phyloP scores from a whole-genome alignment of 2,329 filamentous ascomycete genomes.

The Aspergillus aculeatus region DNA sequence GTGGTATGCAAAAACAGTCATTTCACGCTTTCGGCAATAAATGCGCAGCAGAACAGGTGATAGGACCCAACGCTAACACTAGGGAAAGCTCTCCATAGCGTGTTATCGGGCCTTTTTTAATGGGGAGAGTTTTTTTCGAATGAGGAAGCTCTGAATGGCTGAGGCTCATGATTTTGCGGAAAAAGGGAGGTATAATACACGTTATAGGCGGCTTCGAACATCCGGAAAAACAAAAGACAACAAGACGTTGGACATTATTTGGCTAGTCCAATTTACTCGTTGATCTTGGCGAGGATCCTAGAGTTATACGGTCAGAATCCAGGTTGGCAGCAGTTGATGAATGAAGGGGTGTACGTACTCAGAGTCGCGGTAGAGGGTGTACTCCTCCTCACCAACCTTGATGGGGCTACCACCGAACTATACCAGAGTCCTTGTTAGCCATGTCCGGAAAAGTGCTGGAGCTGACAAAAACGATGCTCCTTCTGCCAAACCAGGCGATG shows the following conservation, averaged over 20 bases:
- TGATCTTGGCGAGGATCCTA: constrained; percentile 98
- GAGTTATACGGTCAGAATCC: constrained; percentile 16
- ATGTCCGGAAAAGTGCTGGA: background rate
- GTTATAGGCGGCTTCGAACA: constrained; percentile 18
- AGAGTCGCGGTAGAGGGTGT: constrained; percentile 91
- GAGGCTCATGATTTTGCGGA: constrained; percentile 31
- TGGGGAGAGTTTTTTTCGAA: constrained; percentile 17
- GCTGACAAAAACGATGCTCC: too few relatives aligned
- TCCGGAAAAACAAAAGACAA: constrained; percentile 20
- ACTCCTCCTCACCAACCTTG: constrained; percentile 98
- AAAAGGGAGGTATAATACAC: constrained; percentile 33
- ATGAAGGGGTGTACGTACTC: constrained; percentile 66
- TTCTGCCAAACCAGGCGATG: background rate
- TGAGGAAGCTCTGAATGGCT: constrained; percentile 18
- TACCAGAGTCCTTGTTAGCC: constrained; percentile 23
- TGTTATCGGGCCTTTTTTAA: constrained; percentile 13
- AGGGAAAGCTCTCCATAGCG: constrained; percentile 7
- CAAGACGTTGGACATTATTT: constrained; percentile 11
- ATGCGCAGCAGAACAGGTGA: constrained; percentile 20
- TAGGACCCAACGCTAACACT: constrained; percentile 6
- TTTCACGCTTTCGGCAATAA: constrained; percentile 28
- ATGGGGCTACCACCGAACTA: constrained; percentile 92
- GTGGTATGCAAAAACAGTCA: constrained; percentile 31
- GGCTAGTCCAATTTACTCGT: constrained; percentile 65
- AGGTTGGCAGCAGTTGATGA: too few relatives aligned